Conservation (phyloP, 2,329 filamentous ascomycete genomes). For the Botrytis cinerea region DNA sequence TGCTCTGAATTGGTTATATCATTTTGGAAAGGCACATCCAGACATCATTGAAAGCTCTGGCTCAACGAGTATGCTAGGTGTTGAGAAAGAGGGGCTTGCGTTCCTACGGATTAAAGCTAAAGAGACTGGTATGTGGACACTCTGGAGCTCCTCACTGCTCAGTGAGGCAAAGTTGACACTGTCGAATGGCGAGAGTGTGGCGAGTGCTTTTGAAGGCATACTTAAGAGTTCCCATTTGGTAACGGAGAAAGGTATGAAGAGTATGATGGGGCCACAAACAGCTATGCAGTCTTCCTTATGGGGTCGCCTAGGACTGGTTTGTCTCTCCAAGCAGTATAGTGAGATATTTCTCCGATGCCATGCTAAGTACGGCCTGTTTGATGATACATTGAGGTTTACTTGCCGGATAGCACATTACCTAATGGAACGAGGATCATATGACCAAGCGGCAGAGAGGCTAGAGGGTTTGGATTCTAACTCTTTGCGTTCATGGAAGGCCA, state of each 20-base stretch:
- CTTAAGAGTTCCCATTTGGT: constrained; percentile 82
- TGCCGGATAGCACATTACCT: constrained; percentile 70
- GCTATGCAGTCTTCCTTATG: constrained; percentile 73
- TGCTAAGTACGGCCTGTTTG: constrained; percentile 61
- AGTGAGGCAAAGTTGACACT: constrained; percentile 83
- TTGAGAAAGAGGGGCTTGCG: constrained; percentile 76
- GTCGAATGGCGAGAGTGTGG: constrained; percentile 66
- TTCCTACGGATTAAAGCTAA: constrained; percentile 86
- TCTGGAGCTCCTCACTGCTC: constrained; percentile 80
- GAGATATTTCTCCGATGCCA: constrained; percentile 79
- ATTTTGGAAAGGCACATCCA: constrained; percentile 86
- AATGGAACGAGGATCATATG: constrained; percentile 68
- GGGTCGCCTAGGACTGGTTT: constrained; percentile 67
- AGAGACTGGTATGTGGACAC: constrained; percentile 80
- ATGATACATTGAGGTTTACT: constrained; percentile 75
- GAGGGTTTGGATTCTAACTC: constrained; percentile 61
- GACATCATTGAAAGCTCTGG: constrained; percentile 69
- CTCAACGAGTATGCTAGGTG: constrained; percentile 72
- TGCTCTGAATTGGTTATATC: constrained; percentile 92
- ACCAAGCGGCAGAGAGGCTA: constrained; percentile 63
- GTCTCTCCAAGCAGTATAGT: constrained; percentile 60
- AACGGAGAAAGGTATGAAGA: constrained; percentile 72
- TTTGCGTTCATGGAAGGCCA: constrained; percentile 73
- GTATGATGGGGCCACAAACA: constrained; percentile 72
- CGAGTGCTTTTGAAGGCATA: constrained; percentile 71